Percentiles rank a stretch among this genome's conserved stretches.
Evolutionary conservation across 495 filamentous ascomycete species (phyloP).

Genomic region (Penicillium pancosmium): DNA sequence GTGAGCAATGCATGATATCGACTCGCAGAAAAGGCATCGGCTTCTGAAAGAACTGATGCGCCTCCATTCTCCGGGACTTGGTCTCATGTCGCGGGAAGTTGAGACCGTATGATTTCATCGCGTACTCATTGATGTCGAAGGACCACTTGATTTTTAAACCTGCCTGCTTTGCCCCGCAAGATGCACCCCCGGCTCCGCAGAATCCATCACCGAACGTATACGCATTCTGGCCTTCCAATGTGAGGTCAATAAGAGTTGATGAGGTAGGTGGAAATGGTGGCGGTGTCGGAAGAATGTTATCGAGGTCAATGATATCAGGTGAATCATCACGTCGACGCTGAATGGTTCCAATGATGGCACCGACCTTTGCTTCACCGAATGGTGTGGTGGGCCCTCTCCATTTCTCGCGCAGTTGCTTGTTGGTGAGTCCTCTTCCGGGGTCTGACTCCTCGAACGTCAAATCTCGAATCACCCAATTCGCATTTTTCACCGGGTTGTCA

Average conservation of each 20-base stretch:
- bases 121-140: slow-evolving; percentile 61
- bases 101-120: slow-evolving; percentile 55
- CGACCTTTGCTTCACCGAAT: background rate
- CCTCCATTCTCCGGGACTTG: background rate
- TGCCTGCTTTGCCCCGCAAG: slow-evolving; percentile 65
- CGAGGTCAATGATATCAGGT: slow-evolving; percentile 15
- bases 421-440: background rate
- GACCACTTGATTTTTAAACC: slow-evolving; percentile 62
- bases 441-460: background rate
- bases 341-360: background rate
- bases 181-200: slow-evolving; percentile 77
- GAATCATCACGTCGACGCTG: background rate
- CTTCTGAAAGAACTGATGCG: slow-evolving; percentile 31
- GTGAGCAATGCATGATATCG: slow-evolving; percentile 79
- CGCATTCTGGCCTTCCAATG: slow-evolving; percentile 13
- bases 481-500: background rate
- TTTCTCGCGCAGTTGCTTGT: background rate
- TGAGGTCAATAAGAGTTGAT: slow-evolving; percentile 22
- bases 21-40: slow-evolving; percentile 40
- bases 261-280: background rate
- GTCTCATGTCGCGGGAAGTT: slow-evolving; percentile 57
- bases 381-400: background rate
- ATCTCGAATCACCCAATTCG: background rate
- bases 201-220: slow-evolving; percentile 75
- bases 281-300: slow-evolving; percentile 7